Evolutionary conservation across 2,329 filamentous ascomycete species (phyloP).

Genomic region (Chaetomium olivaceum): DNA sequence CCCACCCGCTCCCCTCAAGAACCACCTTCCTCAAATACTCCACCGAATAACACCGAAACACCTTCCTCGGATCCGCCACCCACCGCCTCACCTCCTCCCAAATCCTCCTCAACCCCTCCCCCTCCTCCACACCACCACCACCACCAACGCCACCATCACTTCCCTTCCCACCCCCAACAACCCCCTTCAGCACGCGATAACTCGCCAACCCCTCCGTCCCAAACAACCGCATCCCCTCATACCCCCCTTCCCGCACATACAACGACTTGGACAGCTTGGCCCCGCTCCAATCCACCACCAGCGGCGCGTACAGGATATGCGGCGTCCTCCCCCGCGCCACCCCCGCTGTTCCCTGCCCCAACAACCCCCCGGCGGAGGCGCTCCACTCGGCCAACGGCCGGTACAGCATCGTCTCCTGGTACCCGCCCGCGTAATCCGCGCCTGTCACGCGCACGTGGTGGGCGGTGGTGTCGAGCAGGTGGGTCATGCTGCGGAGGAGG

Average conservation of each 20-base stretch:
- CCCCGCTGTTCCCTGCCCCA: too few species aligned
- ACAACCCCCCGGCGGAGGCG: not conserved
- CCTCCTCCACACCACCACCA: constrained; percentile 7
- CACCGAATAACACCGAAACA: constrained; percentile 16
- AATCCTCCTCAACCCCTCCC: constrained; percentile 10
- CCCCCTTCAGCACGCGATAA: constrained; percentile 2
- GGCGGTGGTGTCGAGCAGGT: constrained; percentile 7
- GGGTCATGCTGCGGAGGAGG: constrained; percentile 16
- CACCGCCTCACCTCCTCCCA: constrained; percentile 15
- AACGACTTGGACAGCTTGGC: constrained; percentile 20
- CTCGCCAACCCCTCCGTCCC: constrained; percentile 16
- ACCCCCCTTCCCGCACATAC: constrained; percentile 17
- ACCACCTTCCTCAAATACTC: constrained; percentile 10
- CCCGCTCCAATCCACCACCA: constrained; percentile 20
- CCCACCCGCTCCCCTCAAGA: not conserved
- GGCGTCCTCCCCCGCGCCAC: not conserved
- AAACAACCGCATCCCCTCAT: constrained; percentile 9
- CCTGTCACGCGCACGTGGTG: constrained; percentile 19
- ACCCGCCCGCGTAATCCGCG: constrained; percentile 19
- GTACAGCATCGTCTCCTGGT: constrained; percentile 18
- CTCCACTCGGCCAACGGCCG: constrained; percentile 20
- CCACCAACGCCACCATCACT: too few species aligned
- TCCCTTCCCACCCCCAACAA: too few species aligned
- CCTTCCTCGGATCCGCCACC: constrained; percentile 15
- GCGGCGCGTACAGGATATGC: constrained; percentile 19